phyloP scores from a whole-genome alignment of 1,284 basidiomycete species.

The Cryptococcus depauperatus region DNA sequence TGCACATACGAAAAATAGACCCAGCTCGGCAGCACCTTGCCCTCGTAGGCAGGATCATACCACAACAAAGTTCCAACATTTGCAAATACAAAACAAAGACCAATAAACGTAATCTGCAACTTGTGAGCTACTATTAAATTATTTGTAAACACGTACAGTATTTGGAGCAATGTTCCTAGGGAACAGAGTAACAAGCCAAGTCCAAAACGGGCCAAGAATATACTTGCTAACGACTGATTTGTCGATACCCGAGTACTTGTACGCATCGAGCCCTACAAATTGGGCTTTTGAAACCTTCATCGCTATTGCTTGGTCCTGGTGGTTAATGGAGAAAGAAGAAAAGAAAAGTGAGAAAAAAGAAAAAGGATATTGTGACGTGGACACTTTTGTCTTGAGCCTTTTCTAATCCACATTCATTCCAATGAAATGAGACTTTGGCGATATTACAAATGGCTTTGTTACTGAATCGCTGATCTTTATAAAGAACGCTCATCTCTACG shows the following conservation, averaged over 20 bases:
- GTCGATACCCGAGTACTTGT: conserved; percentile 54
- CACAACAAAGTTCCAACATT: conserved; percentile 79
- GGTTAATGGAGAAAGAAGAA: background rate
- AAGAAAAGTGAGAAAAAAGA: background rate
- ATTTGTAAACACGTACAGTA: no score
- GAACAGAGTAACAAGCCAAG: conserved; percentile 84
- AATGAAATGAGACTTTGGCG: no score
- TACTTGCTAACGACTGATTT: conserved; percentile 46
- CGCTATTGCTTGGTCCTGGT: no score
- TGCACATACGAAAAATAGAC: conserved; percentile 69
- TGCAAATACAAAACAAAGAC: conserved; percentile 69
- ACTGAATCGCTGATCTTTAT: no score
- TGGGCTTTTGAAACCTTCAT: conserved; percentile 45
- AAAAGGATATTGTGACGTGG: background rate
- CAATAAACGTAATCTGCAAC: conserved; percentile 77
- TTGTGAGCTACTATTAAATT: no score
- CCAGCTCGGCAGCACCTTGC: conserved; percentile 64
- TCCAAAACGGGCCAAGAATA: conserved; percentile 88
- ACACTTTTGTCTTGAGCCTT: no score
- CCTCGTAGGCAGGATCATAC: conserved; percentile 69
- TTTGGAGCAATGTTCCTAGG: conserved; percentile 85
- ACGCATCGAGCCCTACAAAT: conserved; percentile 49
- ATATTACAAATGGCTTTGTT: no score
- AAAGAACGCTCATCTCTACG: no score
- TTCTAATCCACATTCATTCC: no score